Percentiles rank a stretch among this genome's conserved stretches.
Evolutionary conservation across 805 yeast genomes (phyloP).

Genomic region (Metschnikowia shivogae): DNA sequence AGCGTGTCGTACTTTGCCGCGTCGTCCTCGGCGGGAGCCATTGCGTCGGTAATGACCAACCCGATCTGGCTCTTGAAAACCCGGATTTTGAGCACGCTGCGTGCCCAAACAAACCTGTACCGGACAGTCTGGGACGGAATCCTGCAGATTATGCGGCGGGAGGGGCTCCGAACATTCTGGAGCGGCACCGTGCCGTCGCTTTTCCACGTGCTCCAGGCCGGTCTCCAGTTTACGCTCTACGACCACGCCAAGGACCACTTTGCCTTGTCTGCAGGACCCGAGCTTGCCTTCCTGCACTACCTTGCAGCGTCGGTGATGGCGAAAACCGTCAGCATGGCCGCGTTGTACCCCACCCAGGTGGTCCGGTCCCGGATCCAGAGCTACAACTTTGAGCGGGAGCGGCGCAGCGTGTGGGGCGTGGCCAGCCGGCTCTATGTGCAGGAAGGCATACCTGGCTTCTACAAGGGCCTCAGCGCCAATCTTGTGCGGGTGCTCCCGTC

Average conservation of each 20-base stretch:
- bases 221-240: constrained; percentile 81
- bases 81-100: constrained; percentile 63
- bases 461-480: constrained; percentile 79
- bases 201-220: constrained; percentile 83
- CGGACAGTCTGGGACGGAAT: constrained; percentile 55
- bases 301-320: constrained; percentile 63
- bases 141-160: constrained; percentile 41
- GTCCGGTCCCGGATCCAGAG: constrained; percentile 70
- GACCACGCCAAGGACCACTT: constrained; percentile 60
- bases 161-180: constrained; percentile 65
- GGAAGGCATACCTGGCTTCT: constrained; percentile 68
- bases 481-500: constrained; percentile 84
- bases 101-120: constrained; percentile 48
- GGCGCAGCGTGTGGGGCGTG: constrained; percentile 28
- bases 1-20: constrained; percentile 32
- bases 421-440: constrained; percentile 34
- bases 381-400: constrained; percentile 20
- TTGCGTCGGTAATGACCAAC: constrained; percentile 75
- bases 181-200: constrained; percentile 71
- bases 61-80: constrained; percentile 97
- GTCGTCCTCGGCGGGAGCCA: constrained; percentile 58
- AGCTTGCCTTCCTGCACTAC: constrained; percentile 52
- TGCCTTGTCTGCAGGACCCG: constrained; percentile 7
- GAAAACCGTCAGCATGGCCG: constrained; percentile 61
- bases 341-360: constrained; percentile 82